Conservation (phyloP, 2,329 filamentous ascomycete genomes). For the Amylocarpus encephaloides region DNA sequence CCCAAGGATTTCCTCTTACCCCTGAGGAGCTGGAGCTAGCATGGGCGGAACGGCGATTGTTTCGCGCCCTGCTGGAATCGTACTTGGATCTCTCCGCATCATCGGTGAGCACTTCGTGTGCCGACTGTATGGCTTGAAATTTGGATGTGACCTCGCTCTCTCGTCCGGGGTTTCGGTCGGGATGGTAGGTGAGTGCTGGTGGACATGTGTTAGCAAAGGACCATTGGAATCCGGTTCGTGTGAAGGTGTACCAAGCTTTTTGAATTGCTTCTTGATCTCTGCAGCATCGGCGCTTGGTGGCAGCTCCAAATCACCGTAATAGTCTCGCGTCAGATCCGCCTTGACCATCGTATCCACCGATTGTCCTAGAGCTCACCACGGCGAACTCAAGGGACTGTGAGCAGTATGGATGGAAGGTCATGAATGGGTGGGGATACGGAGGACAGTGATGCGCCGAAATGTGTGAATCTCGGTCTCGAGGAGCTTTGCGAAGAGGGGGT, state of each 20-base stretch:
- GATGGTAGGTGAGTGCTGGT: slow-evolving; percentile 60
- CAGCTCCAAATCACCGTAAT: slow-evolving; percentile 63
- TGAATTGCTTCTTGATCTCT: slow-evolving; percentile 65
- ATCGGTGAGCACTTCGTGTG: slow-evolving; percentile 57
- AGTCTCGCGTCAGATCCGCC: slow-evolving; percentile 41
- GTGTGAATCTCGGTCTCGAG: background rate
- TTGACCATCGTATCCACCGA: slow-evolving; percentile 29
- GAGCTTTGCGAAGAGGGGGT: background rate
- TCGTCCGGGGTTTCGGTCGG: slow-evolving; percentile 63
- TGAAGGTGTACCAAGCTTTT: slow-evolving; percentile 50
- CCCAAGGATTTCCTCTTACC: slow-evolving; percentile 30
- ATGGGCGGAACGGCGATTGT: slow-evolving; percentile 11
- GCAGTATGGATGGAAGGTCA: too few relatives aligned
- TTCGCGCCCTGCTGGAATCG: slow-evolving; percentile 23
- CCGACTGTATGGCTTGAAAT: slow-evolving; percentile 66
- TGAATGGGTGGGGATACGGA: too few relatives aligned
- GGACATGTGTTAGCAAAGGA: slow-evolving; percentile 11
- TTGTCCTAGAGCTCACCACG: background rate
- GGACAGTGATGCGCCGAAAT: too few relatives aligned
- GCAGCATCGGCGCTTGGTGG: slow-evolving; percentile 50
- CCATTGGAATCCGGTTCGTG: background rate
- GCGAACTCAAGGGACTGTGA: too few relatives aligned
- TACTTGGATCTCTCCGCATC: slow-evolving; percentile 29
- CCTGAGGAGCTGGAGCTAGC: slow-evolving; percentile 16
- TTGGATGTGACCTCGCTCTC: slow-evolving; percentile 60